These are phyloP conservation scores for Coniochaeta pulveracea DNA, from an alignment of 2,329 filamentous ascomycete genomes.

Conservation along the genomic window DNA sequence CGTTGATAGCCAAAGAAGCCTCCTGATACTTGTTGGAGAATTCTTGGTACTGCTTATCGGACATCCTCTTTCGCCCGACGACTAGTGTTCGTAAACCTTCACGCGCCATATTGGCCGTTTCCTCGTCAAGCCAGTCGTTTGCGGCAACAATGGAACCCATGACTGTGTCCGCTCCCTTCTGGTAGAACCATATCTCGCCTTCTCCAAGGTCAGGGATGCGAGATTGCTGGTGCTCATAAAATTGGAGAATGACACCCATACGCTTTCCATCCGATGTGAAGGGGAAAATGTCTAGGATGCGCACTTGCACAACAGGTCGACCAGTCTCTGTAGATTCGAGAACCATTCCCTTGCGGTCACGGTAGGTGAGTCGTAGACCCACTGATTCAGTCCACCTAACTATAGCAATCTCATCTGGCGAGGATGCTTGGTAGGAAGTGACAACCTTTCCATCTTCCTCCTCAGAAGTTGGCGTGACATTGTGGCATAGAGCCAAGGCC, in stretches of 20 bases:
- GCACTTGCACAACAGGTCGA: constrained; percentile 67
- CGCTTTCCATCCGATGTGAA: constrained; percentile 97
- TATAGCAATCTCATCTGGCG: constrained; percentile 95
- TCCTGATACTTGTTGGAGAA: constrained; percentile 67
- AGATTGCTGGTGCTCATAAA: constrained; percentile 48
- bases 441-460: constrained; percentile 66
- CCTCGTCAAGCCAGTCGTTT: constrained; percentile 98
- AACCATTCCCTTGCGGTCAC: constrained; percentile 77
- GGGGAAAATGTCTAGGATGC: constrained; percentile 88
- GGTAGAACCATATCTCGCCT: constrained; percentile 94
- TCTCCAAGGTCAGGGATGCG: constrained; percentile 35
- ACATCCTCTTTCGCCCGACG: constrained; percentile 82
- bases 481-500: constrained; percentile 88
- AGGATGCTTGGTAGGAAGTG: constrained; percentile 91
- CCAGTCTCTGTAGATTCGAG: constrained; percentile 68
- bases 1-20: constrained; percentile 68
- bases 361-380: constrained; percentile 70
- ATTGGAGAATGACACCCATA: constrained; percentile 94
- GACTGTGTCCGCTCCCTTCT: constrained; percentile 96
- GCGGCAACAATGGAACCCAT: constrained; percentile 93
- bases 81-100: constrained; percentile 92
- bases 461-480: constrained; percentile 86
- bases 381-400: constrained; percentile 92
- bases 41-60: constrained; percentile 64
- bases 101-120: constrained; percentile 98